Conservation (phyloP, 176 grass and related monocot species). For the Eragrostis nindensis region DNA sequence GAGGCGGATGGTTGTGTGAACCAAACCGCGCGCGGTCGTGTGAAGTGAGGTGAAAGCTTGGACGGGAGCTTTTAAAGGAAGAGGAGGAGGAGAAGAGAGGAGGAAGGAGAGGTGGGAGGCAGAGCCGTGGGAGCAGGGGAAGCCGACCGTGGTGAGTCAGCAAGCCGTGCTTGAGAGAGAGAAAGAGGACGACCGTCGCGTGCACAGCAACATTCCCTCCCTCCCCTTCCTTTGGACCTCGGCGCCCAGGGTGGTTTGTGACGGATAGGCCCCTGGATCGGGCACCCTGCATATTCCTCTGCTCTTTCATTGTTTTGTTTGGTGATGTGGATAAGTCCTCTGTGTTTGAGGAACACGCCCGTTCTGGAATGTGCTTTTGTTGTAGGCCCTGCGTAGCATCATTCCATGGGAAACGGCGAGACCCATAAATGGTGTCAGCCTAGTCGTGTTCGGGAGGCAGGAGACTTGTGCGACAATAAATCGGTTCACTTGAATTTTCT, state of each 20-base stretch:
- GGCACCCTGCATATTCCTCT: neutral
- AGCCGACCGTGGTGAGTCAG: neutral
- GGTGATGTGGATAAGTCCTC: slow-evolving; percentile 24
- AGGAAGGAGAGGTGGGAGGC: slow-evolving; percentile 5
- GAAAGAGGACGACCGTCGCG: slow-evolving; percentile 7
- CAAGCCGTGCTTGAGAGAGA: neutral
- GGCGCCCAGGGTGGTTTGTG: neutral
- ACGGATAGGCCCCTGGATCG: slow-evolving; percentile 17
- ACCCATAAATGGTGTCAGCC: neutral
- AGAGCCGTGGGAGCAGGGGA: slow-evolving; percentile 45
- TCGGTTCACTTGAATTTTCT: neutral
- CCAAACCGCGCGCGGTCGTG: slow-evolving; percentile 23
- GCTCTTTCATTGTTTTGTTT: neutral
- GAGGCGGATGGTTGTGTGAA: neutral
- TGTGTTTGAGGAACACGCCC: neutral
- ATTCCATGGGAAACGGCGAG: neutral
- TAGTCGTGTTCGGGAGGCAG: neutral
- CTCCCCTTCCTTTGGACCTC: no score
- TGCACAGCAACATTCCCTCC: slow-evolving; percentile 26
- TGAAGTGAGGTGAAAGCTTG: slow-evolving; percentile 31
- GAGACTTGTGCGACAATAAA: neutral
- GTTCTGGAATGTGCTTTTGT: neutral
- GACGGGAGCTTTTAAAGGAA: slow-evolving; percentile 49
- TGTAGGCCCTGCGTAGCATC: neutral
- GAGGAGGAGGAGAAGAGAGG: neutral